Percentiles rank a stretch among this genome's conserved stretches.
phyloP scores from a whole-genome alignment of 2,329 filamentous ascomycete species.

The Talaromyces sp. region DNA sequence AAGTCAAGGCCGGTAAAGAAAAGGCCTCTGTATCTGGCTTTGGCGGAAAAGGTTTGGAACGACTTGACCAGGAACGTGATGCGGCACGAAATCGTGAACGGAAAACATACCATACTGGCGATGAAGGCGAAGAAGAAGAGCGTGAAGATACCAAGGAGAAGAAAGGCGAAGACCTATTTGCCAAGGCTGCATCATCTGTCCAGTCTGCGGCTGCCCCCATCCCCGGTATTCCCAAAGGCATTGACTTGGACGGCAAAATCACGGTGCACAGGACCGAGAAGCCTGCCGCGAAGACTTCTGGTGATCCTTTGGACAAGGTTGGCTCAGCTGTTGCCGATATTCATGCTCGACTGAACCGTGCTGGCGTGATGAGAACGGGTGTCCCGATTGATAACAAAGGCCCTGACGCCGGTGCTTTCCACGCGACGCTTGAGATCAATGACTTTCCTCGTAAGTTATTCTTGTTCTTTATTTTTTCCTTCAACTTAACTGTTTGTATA shows the following conservation, averaged over 20 bases:
- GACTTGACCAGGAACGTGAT: constrained; percentile 85
- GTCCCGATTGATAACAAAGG: constrained; percentile 98
- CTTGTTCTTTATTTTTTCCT: neutral
- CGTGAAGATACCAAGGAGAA: constrained; percentile 65
- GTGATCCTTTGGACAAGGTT: constrained; percentile 76
- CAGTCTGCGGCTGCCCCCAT: constrained; percentile 53
- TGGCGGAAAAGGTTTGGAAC: constrained; percentile 88
- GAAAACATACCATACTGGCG: constrained; percentile 84
- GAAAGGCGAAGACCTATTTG: constrained; percentile 51
- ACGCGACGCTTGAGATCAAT: constrained; percentile 97
- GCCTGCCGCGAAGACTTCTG: constrained; percentile 39
- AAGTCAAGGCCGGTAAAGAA: constrained; percentile 87
- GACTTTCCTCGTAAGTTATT: constrained; percentile 72
- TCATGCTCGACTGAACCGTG: constrained; percentile 81
- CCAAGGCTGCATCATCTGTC: constrained; percentile 59
- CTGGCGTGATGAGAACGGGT: constrained; percentile 81
- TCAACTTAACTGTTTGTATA: neutral
- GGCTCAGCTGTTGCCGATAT: constrained; percentile 87
- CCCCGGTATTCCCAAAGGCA: constrained; percentile 47
- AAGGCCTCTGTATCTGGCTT: constrained; percentile 82
- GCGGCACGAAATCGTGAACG: constrained; percentile 79
- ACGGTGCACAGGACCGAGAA: constrained; percentile 67
- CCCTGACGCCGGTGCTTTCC: constrained; percentile 91
- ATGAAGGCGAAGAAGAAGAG: constrained; percentile 71
- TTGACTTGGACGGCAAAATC: constrained; percentile 63